A percentile compares a stretch with the other conserved stretches of the same genome.
These are phyloP conservation scores for Lodderomyces beijingensis DNA, from an alignment of 1,139 yeast genomes.

Conservation along the genomic window DNA sequence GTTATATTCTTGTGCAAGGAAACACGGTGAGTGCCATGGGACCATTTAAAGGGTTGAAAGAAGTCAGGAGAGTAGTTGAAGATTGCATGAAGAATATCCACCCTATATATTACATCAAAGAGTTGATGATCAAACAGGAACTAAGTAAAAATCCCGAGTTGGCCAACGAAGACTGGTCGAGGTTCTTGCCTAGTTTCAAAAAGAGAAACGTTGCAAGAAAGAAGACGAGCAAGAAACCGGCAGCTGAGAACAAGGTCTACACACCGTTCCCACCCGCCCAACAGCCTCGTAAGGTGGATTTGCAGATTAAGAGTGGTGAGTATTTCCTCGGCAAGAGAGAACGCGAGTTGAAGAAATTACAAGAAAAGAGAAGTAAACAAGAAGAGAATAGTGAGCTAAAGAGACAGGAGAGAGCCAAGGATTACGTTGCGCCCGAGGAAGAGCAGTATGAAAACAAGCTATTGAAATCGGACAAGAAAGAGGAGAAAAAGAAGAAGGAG, in stretches of 20 bases:
- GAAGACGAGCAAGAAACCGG: conserved; percentile 70
- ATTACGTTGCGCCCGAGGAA: conserved; percentile 83
- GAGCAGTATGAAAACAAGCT: conserved; percentile 40
- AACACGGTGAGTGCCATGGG: conserved; percentile 98
- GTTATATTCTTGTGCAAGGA: conserved; percentile 95
- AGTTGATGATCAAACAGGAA: conserved; percentile 95
- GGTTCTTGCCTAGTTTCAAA: conserved; percentile 96
- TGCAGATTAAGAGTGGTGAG: conserved; percentile 98
- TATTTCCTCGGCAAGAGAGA: conserved; percentile 87
- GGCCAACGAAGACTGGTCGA: conserved; percentile 94
- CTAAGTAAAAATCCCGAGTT: conserved; percentile 91
- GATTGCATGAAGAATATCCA: conserved; percentile 96
- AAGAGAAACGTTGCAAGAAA: conserved; percentile 93
- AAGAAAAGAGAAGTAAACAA: conserved; percentile 77
- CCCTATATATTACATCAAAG: conserved; percentile 95
- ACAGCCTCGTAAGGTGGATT: conserved; percentile 93
- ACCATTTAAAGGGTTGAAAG: conserved; percentile 88
- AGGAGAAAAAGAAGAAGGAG: conserved; percentile 22
- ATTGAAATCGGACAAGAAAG: conserved; percentile 15
- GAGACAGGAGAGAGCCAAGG: conserved; percentile 70
- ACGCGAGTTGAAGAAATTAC: conserved; percentile 65
- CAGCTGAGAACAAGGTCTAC: conserved; percentile 76
- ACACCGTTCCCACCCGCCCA: conserved; percentile 99
- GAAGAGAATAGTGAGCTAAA: conserved; percentile 62
- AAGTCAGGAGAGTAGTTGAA: conserved; percentile 88